Evolutionary conservation across 805 yeast species (phyloP), one percentile per base, ranked within the genome.

Genomic region (Sugiyamaella valdiviana): DNA sequence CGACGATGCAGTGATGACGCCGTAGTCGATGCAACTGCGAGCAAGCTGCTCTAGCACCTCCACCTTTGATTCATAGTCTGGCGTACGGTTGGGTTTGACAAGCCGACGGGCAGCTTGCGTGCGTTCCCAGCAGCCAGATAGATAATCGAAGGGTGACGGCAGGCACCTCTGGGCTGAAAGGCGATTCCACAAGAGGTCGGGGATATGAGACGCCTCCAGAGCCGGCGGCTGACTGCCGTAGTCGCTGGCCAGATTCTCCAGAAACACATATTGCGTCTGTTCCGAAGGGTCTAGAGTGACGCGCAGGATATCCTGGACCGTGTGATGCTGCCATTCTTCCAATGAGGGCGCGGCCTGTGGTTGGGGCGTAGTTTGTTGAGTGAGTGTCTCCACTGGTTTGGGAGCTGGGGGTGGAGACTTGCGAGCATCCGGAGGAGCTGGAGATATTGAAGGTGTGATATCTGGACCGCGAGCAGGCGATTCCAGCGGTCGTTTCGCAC

Each of bases 21-120:
- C 81, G 60, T 76, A 82, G 29, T 79, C 73, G 6, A 78, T 66
- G 17, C 75, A 59, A 35, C 75, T 67, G 19, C 74, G 58, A 38
- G 73, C 62, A 15, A 75, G 63, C 43, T 74, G 73, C 47, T 69
- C 69, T 37, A 74, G 55, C 17, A 77, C 55, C 10, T 55, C 56
- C 0, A 61, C 16, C 55, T 81, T 82, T 15, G 38, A 39, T 14
- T 57, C 57, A 5, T 62, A 63, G 14, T 64, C 56, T 1, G 68
- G 61, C 39, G 74, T 73, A 43, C 40, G 44, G 21, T 67, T 72
- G n/a, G 64, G 60, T 21, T 71, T 68, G 15, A 77, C 50, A 10
- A 67, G 48, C 50, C 82, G 65, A 49, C 66, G 74, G 6, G 61
- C 50, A 19, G 63, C 55, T 49, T 59, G 67, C 0, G 78, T 68